Evolutionary conservation across 2,329 filamentous ascomycete genomes (phyloP), one percentile per base, ranked within the genome.

Genomic region (Dactylellina cionopaga): DNA sequence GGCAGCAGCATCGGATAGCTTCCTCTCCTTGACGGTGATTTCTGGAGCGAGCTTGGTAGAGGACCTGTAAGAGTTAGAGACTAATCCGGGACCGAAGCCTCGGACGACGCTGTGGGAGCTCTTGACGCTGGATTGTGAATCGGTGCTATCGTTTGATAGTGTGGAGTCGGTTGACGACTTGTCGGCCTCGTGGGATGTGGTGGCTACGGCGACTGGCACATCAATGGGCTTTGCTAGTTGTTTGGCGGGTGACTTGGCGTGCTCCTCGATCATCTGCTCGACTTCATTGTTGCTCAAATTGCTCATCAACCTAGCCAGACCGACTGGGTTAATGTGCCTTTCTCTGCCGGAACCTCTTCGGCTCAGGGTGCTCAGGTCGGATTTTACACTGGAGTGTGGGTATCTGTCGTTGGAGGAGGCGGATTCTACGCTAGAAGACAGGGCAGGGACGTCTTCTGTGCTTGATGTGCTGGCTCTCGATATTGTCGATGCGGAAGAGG

Each of bases 271-370:
- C 10, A 73, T 52, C 31, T 73, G 69, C 37, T 73, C 60, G 35
- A 66, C 60, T 27, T 73, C 69, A 51, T 73, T 66, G 60, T 73
- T 73, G 52, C 56, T 73, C 46, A 77, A 66, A 41, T 77, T 75
- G 59, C 74, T 76, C 74, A 77, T 76, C 87, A 98, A 96, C 83
- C 96, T 96, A 81, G 96, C 92, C 27, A 98, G 85, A 77, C 95
- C 91, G 78, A 92, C 87, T 5, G 94, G 92, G n/a, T 92, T 96
- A 76, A 97, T 94, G 81, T 96, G 93, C 78, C 91, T 90, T 79
- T 95, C 91, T 63, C 47, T 55, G n/a, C 56, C 66, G 31, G 66
- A 71, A 79, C 89, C 91, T 71, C 90, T 86, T 80, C 86, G 89
- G 79, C 86, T 85, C 27, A 86, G 81, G 54, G 83, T 80, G 24